These are phyloP conservation scores for Bromus sterilis DNA, from an alignment of 176 grass and related monocot genomes.

Conservation along the genomic window DNA sequence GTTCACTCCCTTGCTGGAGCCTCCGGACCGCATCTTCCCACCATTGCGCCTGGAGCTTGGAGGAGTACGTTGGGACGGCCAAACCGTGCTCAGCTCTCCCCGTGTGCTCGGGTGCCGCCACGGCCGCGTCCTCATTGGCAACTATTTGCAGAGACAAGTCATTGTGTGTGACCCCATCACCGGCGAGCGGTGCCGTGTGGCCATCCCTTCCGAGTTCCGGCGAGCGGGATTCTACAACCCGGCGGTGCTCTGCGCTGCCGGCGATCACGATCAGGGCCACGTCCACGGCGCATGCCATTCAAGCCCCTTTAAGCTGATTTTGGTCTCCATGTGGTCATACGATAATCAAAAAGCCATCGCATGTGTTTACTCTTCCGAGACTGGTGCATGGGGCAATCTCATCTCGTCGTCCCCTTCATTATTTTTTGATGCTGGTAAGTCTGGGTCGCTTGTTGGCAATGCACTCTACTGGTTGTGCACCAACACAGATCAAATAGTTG, in stretches of 20 bases:
- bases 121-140: background rate
- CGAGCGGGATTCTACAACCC: fast-evolving
- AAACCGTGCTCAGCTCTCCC: too few relatives aligned
- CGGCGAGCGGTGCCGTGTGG: background rate
- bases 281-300: background rate
- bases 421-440: too few relatives aligned
- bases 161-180: background rate
- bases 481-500: background rate
- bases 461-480: background rate
- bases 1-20: background rate
- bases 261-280: background rate
- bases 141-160: background rate
- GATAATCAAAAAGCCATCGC: background rate
- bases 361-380: background rate
- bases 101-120: background rate
- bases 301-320: background rate
- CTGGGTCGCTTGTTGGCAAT: background rate
- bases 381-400: too few relatives aligned
- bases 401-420: too few relatives aligned
- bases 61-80: background rate
- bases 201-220: background rate
- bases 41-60: background rate
- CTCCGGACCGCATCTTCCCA: background rate
- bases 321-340: background rate
- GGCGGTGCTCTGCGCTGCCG: background rate